Percentiles rank a stretch among this genome's conserved stretches.
These are phyloP conservation scores for Morella rubra DNA, from an alignment of 306 rosid species.

Conservation along the genomic window DNA sequence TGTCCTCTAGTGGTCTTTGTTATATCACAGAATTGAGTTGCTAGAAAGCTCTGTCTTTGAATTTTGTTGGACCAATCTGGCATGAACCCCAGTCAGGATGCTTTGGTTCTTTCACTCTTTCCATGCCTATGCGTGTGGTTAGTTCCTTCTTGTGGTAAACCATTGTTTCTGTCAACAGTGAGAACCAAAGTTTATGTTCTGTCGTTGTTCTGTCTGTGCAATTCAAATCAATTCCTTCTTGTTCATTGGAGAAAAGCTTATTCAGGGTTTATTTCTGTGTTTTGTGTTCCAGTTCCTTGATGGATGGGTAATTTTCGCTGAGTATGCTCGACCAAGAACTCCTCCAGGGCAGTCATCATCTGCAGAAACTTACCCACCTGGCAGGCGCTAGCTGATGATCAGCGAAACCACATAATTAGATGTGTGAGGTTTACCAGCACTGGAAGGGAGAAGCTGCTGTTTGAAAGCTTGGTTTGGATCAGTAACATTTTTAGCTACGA, in stretches of 20 bases:
- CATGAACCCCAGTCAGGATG: no score
- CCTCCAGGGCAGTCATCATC: slow-evolving; percentile 13
- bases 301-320: slow-evolving; percentile 16
- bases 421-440: not conserved
- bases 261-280: not conserved
- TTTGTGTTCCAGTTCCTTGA: slow-evolving; percentile 9
- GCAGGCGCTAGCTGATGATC: not conserved
- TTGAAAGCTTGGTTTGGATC: not conserved
- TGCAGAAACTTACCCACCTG: not conserved
- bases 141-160: no score
- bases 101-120: no score
- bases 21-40: not conserved
- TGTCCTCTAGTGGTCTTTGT: not conserved
- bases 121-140: no score
- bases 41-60: not conserved
- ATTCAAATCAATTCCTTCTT: not conserved
- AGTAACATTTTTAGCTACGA: not conserved
- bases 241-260: not conserved
- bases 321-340: not conserved
- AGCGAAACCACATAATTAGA: not conserved
- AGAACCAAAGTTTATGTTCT: not conserved
- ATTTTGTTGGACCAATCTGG: not conserved
- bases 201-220: not conserved
- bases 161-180: not conserved
- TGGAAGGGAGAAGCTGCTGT: not conserved